These are phyloP conservation scores for Hibiscus trionum DNA, from an alignment of 345 rosid species.

Conservation along the genomic window DNA sequence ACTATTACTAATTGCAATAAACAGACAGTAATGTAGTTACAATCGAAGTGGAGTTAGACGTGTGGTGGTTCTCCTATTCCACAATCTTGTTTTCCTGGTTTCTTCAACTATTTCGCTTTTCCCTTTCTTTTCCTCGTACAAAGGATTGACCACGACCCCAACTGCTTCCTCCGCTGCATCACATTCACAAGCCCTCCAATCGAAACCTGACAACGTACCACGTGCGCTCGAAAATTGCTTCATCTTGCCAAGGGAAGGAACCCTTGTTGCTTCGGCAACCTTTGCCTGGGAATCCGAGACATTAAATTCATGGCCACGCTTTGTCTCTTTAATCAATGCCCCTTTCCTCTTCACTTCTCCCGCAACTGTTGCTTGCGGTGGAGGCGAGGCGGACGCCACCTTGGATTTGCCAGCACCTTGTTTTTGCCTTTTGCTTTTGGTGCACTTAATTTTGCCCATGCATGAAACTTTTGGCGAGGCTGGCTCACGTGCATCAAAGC, in stretches of 20 bases:
- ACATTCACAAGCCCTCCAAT: no score
- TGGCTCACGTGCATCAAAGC: conserved; percentile 7
- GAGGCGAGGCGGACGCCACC: background rate
- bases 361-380: background rate
- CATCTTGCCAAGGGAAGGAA: no score
- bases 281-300: no score
- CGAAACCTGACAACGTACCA: no score
- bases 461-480: background rate
- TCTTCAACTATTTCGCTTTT: background rate
- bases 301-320: no score
- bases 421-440: background rate
- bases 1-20: background rate
- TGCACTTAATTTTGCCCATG: background rate
- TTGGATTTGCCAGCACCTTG: background rate
- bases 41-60: conserved; percentile 4
- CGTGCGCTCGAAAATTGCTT: no score
- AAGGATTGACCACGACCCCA: background rate
- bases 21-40: background rate
- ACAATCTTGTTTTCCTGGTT: background rate
- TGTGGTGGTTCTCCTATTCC: background rate
- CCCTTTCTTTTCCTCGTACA: no score
- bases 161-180: background rate
- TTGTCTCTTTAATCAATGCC: no score
- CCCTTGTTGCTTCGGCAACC: no score
- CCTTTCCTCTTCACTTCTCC: background rate